These are phyloP conservation scores for Chamaecyparis obtusa DNA, from an alignment of 75 land plant genomes.

Conservation along the genomic window DNA sequence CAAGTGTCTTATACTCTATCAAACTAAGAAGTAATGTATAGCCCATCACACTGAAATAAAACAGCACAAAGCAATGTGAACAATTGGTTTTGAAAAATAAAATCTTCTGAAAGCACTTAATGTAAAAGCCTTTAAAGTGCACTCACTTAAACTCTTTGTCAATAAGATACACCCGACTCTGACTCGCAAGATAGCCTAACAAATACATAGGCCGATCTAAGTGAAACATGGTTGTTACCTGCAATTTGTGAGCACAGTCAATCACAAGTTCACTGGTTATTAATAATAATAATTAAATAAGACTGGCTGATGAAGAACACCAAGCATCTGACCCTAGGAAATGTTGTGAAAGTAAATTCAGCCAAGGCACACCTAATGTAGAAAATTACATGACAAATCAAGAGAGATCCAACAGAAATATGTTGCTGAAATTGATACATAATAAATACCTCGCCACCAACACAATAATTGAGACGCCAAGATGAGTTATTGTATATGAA, in stretches of 20 bases:
- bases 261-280: not conserved
- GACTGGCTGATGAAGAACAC: not conserved
- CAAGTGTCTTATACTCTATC: constrained; percentile 98
- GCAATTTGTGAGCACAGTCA: not conserved
- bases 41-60: constrained; percentile 76
- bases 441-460: constrained; percentile 96
- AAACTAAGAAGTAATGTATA: constrained; percentile 89
- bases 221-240: constrained; percentile 99
- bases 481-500: constrained; percentile 98
- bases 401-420: not conserved
- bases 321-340: not conserved
- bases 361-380: not conserved
- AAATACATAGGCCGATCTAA: constrained; percentile 99
- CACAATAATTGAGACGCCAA: constrained; percentile 96
- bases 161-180: constrained; percentile 92
- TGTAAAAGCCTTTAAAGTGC: not conserved
- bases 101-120: not conserved
- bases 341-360: not conserved
- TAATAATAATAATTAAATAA: not conserved
- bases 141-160: constrained; percentile 99
- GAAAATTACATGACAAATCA: not conserved
- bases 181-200: constrained; percentile 92
- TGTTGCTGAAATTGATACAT: not conserved
- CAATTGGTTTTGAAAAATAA: not conserved
- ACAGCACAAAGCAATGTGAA: constrained; percentile 7